Percentiles rank a stretch among this genome's conserved stretches.
Conservation (phyloP, 306 rosid genomes). For the Lithocarpus polystachyus region DNA sequence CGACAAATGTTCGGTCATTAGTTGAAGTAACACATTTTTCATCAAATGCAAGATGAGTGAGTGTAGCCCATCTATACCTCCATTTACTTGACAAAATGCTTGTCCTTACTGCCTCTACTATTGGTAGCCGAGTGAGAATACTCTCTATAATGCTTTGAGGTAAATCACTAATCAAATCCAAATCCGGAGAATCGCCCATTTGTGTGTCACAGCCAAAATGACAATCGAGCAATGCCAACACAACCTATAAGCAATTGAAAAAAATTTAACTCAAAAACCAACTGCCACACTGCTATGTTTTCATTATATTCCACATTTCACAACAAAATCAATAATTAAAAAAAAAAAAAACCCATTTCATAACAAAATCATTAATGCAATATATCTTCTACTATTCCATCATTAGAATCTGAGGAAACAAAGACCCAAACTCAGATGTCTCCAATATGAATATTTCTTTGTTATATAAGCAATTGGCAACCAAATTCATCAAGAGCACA, state of each 20-base stretch:
- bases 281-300: background rate
- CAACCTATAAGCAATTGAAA: conserved; percentile 12
- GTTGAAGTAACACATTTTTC: conserved; percentile 46
- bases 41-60: conserved; percentile 72
- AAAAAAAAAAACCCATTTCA: background rate
- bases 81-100: conserved; percentile 78
- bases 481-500: background rate
- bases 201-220: conserved; percentile 12
- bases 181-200: conserved; percentile 53
- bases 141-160: conserved; percentile 84
- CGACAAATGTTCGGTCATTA: conserved; percentile 31
- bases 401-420: background rate
- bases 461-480: background rate
- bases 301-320: conserved; percentile 2
- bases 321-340: background rate
- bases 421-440: background rate
- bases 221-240: conserved; percentile 7
- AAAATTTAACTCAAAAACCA: background rate
- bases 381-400: background rate
- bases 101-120: conserved; percentile 75
- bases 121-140: conserved; percentile 58
- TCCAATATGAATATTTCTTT: background rate
- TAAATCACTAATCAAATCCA: conserved; percentile 73
- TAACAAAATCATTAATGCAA: no score
- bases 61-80: conserved; percentile 76